phyloP scores from a whole-genome alignment of 1,284 basidiomycete species.

The Omphalotus olearius region DNA sequence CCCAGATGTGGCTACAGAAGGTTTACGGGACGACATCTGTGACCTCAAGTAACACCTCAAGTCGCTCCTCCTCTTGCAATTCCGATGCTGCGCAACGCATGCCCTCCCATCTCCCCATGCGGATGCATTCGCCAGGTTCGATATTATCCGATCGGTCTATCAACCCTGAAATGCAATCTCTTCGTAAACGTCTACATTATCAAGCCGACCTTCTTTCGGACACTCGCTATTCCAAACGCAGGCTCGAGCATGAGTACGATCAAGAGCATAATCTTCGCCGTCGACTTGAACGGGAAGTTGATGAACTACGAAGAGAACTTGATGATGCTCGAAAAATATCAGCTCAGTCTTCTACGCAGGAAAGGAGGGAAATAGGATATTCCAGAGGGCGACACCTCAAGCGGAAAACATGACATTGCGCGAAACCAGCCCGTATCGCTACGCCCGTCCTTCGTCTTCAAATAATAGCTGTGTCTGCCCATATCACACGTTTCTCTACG shows the following conservation, averaged over 20 bases:
- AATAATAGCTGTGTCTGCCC: too few species aligned
- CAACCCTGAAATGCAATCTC: slow-evolving; percentile 36
- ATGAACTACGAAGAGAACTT: slow-evolving; percentile 31
- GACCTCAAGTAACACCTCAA: not conserved
- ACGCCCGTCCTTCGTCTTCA: too few species aligned
- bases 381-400: too few species aligned
- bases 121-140: not conserved
- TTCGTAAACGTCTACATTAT: slow-evolving; percentile 33
- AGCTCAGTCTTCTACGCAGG: too few species aligned
- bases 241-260: slow-evolving; percentile 39
- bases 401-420: too few species aligned
- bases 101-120: too few species aligned
- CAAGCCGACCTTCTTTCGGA: slow-evolving; percentile 27
- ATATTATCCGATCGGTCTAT: slow-evolving; percentile 14
- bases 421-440: too few species aligned
- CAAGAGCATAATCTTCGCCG: slow-evolving; percentile 39
- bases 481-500: too few species aligned
- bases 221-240: slow-evolving; percentile 39
- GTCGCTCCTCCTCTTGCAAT: too few species aligned
- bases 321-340: slow-evolving; percentile 22
- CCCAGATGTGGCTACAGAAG: slow-evolving; percentile 44
- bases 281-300: slow-evolving; percentile 36
- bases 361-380: too few species aligned
- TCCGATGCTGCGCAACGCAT: not conserved
- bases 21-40: slow-evolving; percentile 37